phyloP scores from a whole-genome alignment of 495 filamentous ascomycete genomes.

The Penicillium riverlandense region DNA sequence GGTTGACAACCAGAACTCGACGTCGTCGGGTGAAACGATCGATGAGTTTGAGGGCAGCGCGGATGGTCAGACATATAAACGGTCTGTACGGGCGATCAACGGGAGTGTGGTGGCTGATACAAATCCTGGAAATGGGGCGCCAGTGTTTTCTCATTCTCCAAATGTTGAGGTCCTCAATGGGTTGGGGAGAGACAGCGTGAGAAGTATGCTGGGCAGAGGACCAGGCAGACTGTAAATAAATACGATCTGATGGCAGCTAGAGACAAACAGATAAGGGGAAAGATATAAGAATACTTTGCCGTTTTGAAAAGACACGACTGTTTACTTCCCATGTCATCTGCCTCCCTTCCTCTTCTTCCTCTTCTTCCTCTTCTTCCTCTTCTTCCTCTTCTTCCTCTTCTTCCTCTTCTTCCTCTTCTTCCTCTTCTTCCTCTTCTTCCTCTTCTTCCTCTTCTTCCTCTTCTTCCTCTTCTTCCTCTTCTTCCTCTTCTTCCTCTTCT shows the following conservation, averaged over 20 bases:
- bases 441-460: not conserved
- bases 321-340: not conserved
- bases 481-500: not conserved
- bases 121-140: not conserved
- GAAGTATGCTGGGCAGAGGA: slow-evolving; percentile 15
- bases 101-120: slow-evolving; percentile 31
- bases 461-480: not conserved
- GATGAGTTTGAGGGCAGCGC: slow-evolving; percentile 17
- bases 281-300: not conserved
- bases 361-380: not conserved
- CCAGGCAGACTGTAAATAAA: not conserved
- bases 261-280: not conserved
- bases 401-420: not conserved
- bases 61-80: slow-evolving; percentile 33
- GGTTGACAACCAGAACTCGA: slow-evolving; percentile 13
- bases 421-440: not conserved
- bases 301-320: not conserved
- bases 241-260: not conserved
- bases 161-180: not conserved
- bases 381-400: not conserved
- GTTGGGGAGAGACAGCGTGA: slow-evolving; percentile 9
- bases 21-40: slow-evolving; percentile 21
- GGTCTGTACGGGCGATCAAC: slow-evolving; percentile 47
- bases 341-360: not conserved
- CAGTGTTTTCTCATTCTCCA: not conserved